A percentile compares a stretch with the other conserved stretches of the same genome.
These are phyloP conservation scores for Sporothrix phasma DNA, from an alignment of 2,329 filamentous ascomycete species.

Conservation along the genomic window DNA sequence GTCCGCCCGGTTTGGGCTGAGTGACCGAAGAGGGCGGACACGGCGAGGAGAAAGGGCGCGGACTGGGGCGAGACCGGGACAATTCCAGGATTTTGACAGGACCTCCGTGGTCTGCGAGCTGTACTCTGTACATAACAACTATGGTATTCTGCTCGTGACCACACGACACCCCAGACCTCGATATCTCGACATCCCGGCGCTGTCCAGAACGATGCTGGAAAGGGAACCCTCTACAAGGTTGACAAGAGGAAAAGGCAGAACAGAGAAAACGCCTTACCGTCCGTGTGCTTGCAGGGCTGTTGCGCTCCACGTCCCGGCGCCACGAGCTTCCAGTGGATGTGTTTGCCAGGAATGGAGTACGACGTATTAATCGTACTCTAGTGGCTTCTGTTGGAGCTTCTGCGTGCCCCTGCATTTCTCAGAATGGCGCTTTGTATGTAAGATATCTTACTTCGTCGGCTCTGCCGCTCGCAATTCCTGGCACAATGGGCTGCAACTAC, in stretches of 20 bases:
- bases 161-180: too few species aligned
- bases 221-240: background rate
- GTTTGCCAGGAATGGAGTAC: too few species aligned
- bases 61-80: conserved; percentile 55
- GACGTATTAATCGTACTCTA: too few species aligned
- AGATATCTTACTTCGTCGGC: too few species aligned
- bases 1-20: conserved; percentile 62
- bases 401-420: background rate
- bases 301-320: too few species aligned
- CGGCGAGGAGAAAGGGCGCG: conserved; percentile 25
- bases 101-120: too few species aligned
- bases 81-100: conserved; percentile 63
- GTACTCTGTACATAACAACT: too few species aligned
- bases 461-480: background rate
- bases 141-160: too few species aligned
- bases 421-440: too few species aligned
- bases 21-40: conserved; percentile 33
- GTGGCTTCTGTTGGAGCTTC: too few species aligned
- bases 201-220: background rate
- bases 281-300: background rate
- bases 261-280: background rate
- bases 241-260: background rate
- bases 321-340: too few species aligned
- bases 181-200: background rate
- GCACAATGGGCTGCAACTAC: background rate